A percentile compares a stretch with the other conserved stretches of the same genome.
phyloP scores from a whole-genome alignment of 768 basidiomycete species.

The Obba rivulosa region DNA sequence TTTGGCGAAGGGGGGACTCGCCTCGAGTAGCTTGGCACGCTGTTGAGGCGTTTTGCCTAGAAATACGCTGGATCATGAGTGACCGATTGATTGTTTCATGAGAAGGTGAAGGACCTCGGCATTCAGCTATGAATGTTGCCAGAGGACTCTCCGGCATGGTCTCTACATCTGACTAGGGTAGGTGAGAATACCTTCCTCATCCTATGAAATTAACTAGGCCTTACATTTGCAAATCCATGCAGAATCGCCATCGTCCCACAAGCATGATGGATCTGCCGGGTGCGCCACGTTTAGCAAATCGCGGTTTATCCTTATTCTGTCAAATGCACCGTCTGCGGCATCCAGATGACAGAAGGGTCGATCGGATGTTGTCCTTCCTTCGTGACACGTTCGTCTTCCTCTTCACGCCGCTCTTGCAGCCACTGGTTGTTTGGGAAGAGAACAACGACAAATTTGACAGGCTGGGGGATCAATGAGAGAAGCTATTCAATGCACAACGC shows the following conservation, averaged over 20 bases:
- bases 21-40: conserved; percentile 70
- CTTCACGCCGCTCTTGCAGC: conserved; percentile 42
- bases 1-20: conserved; percentile 66
- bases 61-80: not conserved
- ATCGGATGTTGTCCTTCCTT: conserved; percentile 41
- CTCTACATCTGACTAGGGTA: conserved; percentile 47
- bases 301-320: not conserved
- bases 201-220: conserved; percentile 14
- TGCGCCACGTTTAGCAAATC: not conserved
- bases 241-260: conserved; percentile 25
- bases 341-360: conserved; percentile 72
- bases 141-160: conserved; percentile 55
- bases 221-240: conserved; percentile 65
- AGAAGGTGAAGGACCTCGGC: conserved; percentile 38
- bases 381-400: conserved; percentile 55
- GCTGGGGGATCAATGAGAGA: conserved; percentile 61
- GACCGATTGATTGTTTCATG: not conserved
- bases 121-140: conserved; percentile 59
- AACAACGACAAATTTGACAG: conserved; percentile 78
- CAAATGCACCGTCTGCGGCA: conserved; percentile 77
- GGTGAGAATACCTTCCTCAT: not conserved
- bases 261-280: conserved; percentile 26
- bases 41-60: conserved; percentile 66
- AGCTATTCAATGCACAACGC: conserved; percentile 37
- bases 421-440: conserved; percentile 70